phyloP scores from a whole-genome alignment of 345 rosid species.

The Tarenaya hassleriana region DNA sequence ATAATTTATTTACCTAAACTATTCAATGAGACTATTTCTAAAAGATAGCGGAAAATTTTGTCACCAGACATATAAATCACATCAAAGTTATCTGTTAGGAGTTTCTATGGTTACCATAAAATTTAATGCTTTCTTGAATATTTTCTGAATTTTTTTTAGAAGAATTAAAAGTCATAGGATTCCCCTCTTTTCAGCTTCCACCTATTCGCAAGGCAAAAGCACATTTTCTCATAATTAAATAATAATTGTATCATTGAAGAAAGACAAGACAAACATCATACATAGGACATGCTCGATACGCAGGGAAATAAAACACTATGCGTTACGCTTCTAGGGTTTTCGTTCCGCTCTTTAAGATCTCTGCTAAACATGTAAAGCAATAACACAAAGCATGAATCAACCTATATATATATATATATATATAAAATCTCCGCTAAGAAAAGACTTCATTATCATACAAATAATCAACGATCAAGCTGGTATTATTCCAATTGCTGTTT shows the following conservation, averaged over 20 bases:
- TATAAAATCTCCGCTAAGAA: not conserved
- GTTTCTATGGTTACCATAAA: too few relatives aligned
- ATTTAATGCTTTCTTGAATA: too few relatives aligned
- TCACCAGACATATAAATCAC: too few relatives aligned
- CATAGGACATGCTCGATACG: slow-evolving; percentile 4
- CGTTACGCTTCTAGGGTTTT: slow-evolving; percentile 19
- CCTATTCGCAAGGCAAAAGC: slow-evolving; percentile 13
- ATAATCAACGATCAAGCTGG: slow-evolving; percentile 21
- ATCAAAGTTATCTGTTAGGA: too few relatives aligned
- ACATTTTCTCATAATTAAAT: slow-evolving; percentile 15
- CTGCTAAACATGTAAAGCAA: slow-evolving; percentile 1
- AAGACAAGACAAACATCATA: not conserved
- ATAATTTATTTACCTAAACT: too few relatives aligned
- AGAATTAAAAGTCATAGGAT: slow-evolving; percentile 20
- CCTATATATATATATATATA: slow-evolving; percentile 7
- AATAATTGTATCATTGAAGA: not conserved
- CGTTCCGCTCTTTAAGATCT: slow-evolving; percentile 9
- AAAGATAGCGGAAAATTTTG: too few relatives aligned
- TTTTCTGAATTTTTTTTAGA: too few relatives aligned
- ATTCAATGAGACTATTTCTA: too few relatives aligned
- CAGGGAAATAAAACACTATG: not conserved
- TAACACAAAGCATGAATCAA: slow-evolving; percentile 9
- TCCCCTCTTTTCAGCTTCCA: slow-evolving; percentile 23
- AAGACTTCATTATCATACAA: slow-evolving; percentile 9
- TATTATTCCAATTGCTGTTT: slow-evolving; percentile 5